Percentiles rank a stretch among this genome's conserved stretches.
Evolutionary conservation across 2,329 filamentous ascomycete genomes (phyloP).

Genomic region (Ampelomyces quisqualis): DNA sequence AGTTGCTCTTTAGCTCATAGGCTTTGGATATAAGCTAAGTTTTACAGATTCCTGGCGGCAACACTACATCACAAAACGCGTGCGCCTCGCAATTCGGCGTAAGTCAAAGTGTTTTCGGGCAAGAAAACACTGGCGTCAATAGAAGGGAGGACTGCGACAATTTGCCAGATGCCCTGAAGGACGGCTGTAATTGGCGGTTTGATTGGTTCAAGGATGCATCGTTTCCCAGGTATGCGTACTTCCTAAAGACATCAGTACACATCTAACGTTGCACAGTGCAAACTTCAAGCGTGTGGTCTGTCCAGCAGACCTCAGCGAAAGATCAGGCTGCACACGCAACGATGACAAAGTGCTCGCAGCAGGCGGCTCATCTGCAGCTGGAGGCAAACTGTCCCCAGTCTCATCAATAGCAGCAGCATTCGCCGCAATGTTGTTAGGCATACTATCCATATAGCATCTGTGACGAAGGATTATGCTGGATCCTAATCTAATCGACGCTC

Average conservation of each 20-base stretch:
- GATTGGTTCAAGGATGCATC: conserved; percentile 40
- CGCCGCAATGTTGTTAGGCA: conserved; percentile 21
- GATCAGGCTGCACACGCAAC: conserved; percentile 36
- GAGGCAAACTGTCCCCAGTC: conserved; percentile 13
- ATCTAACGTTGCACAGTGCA: conserved; percentile 34
- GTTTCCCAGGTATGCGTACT: conserved; percentile 34
- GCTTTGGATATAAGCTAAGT: conserved; percentile 10
- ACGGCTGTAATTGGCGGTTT: conserved; percentile 39
- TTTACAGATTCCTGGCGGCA: conserved; percentile 40
- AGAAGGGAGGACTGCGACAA: conserved; percentile 37
- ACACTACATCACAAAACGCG: conserved; percentile 37
- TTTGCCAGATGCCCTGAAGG: conserved; percentile 30
- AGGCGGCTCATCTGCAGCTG: conserved; percentile 14
- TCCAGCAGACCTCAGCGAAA: conserved; percentile 37
- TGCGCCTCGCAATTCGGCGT: conserved; percentile 39
- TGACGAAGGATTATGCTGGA: conserved; percentile 20
- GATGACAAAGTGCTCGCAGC: conserved; percentile 33
- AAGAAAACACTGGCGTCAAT: conserved; percentile 28
- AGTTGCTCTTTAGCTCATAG: conserved; percentile 5
- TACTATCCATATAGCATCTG: conserved; percentile 30
- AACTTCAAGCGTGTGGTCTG: conserved; percentile 42
- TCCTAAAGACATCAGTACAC: conserved; percentile 3
- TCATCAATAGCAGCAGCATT: conserved; percentile 14
- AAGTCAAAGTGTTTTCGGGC: conserved; percentile 37
- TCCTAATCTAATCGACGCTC: conserved; percentile 24